Base-by-base conservation (phyloP, 129 eudicot species). In the Sambucus nigra region DNA sequence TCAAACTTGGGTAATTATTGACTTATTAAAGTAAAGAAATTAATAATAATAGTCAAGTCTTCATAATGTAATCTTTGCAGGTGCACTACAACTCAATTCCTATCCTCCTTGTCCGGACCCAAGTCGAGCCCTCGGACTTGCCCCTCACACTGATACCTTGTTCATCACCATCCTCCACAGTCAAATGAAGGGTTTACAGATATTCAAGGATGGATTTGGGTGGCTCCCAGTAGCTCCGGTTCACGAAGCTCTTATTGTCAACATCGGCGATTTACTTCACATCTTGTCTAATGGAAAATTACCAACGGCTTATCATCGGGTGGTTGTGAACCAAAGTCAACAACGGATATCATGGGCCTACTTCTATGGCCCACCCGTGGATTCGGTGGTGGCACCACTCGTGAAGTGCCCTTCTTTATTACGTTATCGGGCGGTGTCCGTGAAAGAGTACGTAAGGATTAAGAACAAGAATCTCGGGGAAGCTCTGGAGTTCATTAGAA, bases 101-200 rank as follows among this genome's bases (percentile, higher is more conserved):
- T 88, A 84, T 60, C 97, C 92, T 0, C n/a, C 71, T 2, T 88
- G 97, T 44, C 95, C 97, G 2, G 65, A 80, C 55, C 85, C 94
- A 22, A 67, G 23, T 12, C 68, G 50, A 0, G 68, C 87, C 53
- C 24, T 84, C 23, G 95, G 97, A 21, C 75, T 88, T 4, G 85
- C 76, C 14, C 85, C 83, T 3, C 97, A 88, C 63, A 80, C 97
- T 0, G 97, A 88, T 45, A 53, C 92, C 39, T 20, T 59, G 29
- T 60, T 84, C 20, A 59, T 88, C 42, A 88, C 94, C n/a, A 54
- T 88, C 53, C 69, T 88, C n/a, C 70, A 84, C 64, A 53, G 69
- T 56, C 47, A 61, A 25, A 56, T 50, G 0, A 73, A 41, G 0
- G 97, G 97, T 29, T 70, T 88, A 28, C 85, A 88, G 65, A 27